Base-by-base conservation (phyloP, 2,329 filamentous ascomycete species). In the Ceratocystis colombiana region DNA sequence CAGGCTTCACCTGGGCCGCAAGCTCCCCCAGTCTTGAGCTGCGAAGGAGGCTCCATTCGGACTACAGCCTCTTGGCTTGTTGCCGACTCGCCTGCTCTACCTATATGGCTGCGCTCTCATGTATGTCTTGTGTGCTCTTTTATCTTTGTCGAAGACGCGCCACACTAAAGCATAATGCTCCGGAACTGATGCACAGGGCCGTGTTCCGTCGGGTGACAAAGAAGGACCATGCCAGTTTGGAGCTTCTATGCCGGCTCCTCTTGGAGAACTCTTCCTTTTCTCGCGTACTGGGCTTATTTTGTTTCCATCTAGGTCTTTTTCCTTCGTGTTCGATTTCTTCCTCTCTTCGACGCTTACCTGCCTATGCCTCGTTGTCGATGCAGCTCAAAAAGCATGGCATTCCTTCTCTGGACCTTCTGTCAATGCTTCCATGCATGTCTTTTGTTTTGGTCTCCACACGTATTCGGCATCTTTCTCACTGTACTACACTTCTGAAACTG, bases 381-480 rank as follows among this genome's bases (percentile, higher is more conserved):
- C 53, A 17, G 15, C 25, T 33, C 28, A 53, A 17, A 41, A 2
- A 7, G 28, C 20, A 37, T 10, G 22, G 57, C 30, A 50, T 25
- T 30, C 17, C 41, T 64, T 67, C 65, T 46, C 12, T 64, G 61
- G 33, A 45, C 22, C 65, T 67, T 67, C 65, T 64, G 65, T 64
- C 28, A 20, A 37, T 57, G 48, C 61, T 67, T 67, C 65, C 41
- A 67, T 67, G 65, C 61, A 63, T 63, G 30, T 57, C n/a, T 37
- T 37, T 62, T 46, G 25, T 46, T 20, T 63, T 63, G 44, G 33
- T 33, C 53, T 57, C 53, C 53, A 33, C 53, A n/a, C 25, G 53
- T 17, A 57, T 63, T 37, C 61, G 45, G 61, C 44, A 33, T 50
- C 46, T 63, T 46, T 48, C 20, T 33, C 10, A n/a, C 28, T 50